Conservation (phyloP, 805 yeast genomes). For the Ogataea siamensis region DNA sequence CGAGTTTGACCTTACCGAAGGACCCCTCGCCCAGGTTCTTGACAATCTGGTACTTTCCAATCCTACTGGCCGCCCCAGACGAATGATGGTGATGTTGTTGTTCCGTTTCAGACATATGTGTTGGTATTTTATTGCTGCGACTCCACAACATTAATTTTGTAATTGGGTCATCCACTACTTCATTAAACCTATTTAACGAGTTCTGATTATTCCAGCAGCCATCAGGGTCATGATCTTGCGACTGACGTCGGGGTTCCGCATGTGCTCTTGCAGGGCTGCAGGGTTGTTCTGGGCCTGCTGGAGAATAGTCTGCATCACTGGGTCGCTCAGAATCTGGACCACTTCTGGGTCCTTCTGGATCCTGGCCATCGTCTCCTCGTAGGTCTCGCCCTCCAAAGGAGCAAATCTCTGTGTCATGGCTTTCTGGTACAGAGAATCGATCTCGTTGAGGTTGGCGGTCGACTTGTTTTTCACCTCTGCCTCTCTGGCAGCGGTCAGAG, state of each 20-base stretch:
- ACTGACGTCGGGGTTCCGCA: slow-evolving; percentile 92
- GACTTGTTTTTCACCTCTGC: slow-evolving; percentile 66
- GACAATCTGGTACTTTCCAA: slow-evolving; percentile 91
- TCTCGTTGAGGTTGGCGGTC: slow-evolving; percentile 59
- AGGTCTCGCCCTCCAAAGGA: slow-evolving; percentile 82
- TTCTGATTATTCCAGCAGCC: slow-evolving; percentile 96
- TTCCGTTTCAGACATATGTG: slow-evolving; percentile 13
- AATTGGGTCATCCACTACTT: slow-evolving; percentile 9
- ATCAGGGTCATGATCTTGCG: slow-evolving; percentile 84
- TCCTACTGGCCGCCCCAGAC: slow-evolving; percentile 38
- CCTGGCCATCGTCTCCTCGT: slow-evolving; percentile 91
- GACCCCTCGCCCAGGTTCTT: slow-evolving; percentile 96
- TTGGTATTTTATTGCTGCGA: slow-evolving; percentile 9
- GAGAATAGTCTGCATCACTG: slow-evolving; percentile 93
- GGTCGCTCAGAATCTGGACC: slow-evolving; percentile 83
- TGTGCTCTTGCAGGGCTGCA: slow-evolving; percentile 94
- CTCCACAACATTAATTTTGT: slow-evolving; percentile 5
- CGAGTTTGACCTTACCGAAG: slow-evolving; percentile 92
- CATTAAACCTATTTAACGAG: slow-evolving; percentile 46
- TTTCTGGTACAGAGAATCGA: slow-evolving; percentile 75
- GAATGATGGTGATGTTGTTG: slow-evolving; percentile 25
- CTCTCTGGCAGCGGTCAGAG: slow-evolving; percentile 73
- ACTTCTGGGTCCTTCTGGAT: slow-evolving; percentile 93
- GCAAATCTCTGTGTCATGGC: slow-evolving; percentile 80
- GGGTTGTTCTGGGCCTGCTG: slow-evolving; percentile 94